Evolutionary conservation across 73 alveolate species (phyloP).

Genomic region (Paramecium primaurelia): DNA sequence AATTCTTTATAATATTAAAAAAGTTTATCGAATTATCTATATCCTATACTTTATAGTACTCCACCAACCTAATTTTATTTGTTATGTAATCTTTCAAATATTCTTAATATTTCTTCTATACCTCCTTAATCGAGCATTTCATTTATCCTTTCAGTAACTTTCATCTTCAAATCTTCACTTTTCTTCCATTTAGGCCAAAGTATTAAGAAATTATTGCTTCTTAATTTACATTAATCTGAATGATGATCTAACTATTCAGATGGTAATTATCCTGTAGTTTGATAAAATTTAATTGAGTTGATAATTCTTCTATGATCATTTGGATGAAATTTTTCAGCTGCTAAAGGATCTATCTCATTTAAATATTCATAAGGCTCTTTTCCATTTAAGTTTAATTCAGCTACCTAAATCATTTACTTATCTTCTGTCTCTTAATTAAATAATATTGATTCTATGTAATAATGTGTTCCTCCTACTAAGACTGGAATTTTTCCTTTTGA

Average conservation of each 20-base stretch:
- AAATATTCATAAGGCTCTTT: conserved; percentile 41
- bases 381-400: conserved; percentile 27
- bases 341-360: conserved; percentile 64
- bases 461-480: conserved; percentile 84
- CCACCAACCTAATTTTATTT: conserved; percentile 65
- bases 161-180: conserved; percentile 53
- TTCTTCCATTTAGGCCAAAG: conserved; percentile 71
- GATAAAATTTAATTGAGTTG: conserved; percentile 62
- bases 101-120: conserved; percentile 56
- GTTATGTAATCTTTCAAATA: conserved; percentile 27
- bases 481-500: conserved; percentile 54
- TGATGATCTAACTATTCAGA: conserved; percentile 44
- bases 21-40: conserved; percentile 74
- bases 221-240: conserved; percentile 43
- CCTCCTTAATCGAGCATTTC: conserved; percentile 80
- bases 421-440: conserved; percentile 59
- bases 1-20: conserved; percentile 36
- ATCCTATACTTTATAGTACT: conserved; percentile 80
- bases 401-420: neutral
- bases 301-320: conserved; percentile 74
- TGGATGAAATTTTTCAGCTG: conserved; percentile 61
- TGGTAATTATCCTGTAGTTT: conserved; percentile 49
- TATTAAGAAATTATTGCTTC: conserved; percentile 66
- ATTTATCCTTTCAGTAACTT: conserved; percentile 68
- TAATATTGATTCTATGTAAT: conserved; percentile 75